Base-by-base conservation (phyloP, 2,329 filamentous ascomycete species). In the Elsinoe fawcettii region DNA sequence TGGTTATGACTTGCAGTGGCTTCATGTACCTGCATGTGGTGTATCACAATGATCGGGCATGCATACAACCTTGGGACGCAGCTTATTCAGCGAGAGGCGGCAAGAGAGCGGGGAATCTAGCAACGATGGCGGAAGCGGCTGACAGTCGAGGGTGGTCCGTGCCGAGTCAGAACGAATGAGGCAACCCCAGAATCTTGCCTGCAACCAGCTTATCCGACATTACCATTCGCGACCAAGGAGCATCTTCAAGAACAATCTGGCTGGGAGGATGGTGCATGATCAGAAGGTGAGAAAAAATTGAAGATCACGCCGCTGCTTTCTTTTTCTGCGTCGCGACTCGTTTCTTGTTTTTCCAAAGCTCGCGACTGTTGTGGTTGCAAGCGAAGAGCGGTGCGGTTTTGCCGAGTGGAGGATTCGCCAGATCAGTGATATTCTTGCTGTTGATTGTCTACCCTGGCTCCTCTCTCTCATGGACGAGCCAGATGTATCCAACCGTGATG, bases 401-500 rank as follows among this genome's bases (percentile, higher is more conserved):
- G 49, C 49, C 49, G 49, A 53, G 49, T 23, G 49, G 49, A 53
- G 49, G 49, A 53, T 53, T 37, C 49, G 25, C 46, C 23, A 51
- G 46, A 32, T 32, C 54, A 46, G 54, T 56, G 54, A 56, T 27
- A 18, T n/a, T 55, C 25, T 27, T 49, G 54, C 54, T 37, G 32
- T 46, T 49, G n/a, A 20, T 39, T 32, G 30, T 8, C 20, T 49
- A 37, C 30, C 5, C 23, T 37, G 46, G 30, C 12, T 34, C 41
- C 37, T 36, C 20, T 22, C 53, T 36, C 54, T 14, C 25, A 56
- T 56, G 54, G 54, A 56, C 41, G 43, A 56, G 30, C 9, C 41
- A 49, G 43, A 49, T 14, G 27, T 47, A 16, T 46, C 25, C 12
- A 46, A 56, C 44, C 54, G 54, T 56, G 43, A 56, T n/a, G 54